Evolutionary conservation across 768 basidiomycete genomes (phyloP).

Genomic region (Candolleomyces aberdarensis): DNA sequence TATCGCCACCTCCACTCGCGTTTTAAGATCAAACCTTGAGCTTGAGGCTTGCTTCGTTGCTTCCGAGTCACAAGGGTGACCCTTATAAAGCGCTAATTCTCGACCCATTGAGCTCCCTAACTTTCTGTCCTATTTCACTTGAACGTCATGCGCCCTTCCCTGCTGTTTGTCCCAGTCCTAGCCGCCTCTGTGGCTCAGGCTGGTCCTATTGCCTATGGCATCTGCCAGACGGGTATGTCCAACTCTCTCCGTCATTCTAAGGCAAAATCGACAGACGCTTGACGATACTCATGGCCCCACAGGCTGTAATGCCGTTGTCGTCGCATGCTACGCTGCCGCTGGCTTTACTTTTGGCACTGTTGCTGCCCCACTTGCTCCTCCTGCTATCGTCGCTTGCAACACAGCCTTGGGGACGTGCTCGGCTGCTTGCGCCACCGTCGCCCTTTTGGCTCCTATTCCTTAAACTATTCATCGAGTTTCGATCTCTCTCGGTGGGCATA

Average conservation of each 20-base stretch:
- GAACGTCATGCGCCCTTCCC: not conserved
- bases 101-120: not conserved
- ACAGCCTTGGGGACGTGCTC: slow-evolving; percentile 39
- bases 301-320: slow-evolving; percentile 25
- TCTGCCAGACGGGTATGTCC: slow-evolving; percentile 40
- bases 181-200: slow-evolving; percentile 11
- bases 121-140: not conserved
- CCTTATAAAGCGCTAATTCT: too few relatives aligned
- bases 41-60: too few relatives aligned
- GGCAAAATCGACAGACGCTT: too few relatives aligned
- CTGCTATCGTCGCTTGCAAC: slow-evolving; percentile 41
- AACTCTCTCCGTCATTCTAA: not conserved
- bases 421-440: slow-evolving; percentile 35
- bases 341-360: slow-evolving; percentile 42
- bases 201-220: slow-evolving; percentile 36
- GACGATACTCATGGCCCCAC: too few relatives aligned
- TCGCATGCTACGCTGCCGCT: slow-evolving; percentile 42
- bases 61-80: too few relatives aligned
- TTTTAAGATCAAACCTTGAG: too few relatives aligned
- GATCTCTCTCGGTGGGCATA: too few relatives aligned
- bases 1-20: too few relatives aligned
- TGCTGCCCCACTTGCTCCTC: slow-evolving; percentile 31
- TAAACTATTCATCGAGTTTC: slow-evolving; percentile 5
- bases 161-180: not conserved
- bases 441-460: slow-evolving; percentile 34